Conservation (phyloP, 805 yeast genomes). For the Schizosaccharomyces lindneri region DNA sequence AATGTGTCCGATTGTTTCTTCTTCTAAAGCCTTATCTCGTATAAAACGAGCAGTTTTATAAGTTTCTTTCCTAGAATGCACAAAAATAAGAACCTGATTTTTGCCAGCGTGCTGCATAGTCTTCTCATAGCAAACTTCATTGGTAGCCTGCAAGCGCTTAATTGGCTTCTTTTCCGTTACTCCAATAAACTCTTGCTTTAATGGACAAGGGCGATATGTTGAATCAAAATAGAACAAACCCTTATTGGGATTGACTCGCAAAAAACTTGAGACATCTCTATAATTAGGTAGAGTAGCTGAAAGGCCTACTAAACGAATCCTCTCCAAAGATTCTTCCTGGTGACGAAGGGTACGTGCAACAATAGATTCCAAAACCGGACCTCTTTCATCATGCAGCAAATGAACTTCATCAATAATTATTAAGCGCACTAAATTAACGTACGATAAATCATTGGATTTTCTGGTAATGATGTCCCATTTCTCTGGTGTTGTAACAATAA, state of each 20-base stretch:
- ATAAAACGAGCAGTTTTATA: conserved; percentile 57
- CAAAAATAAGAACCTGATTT: conserved; percentile 71
- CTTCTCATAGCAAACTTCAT: conserved; percentile 72
- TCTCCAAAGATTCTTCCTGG: conserved; percentile 19
- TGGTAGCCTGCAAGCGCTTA: conserved; percentile 57
- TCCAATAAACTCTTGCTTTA: conserved; percentile 71
- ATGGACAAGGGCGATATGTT: conserved; percentile 72
- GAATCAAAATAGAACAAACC: conserved; percentile 68
- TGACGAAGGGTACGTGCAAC: conserved; percentile 47
- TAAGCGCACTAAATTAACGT: conserved; percentile 37
- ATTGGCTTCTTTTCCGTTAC: conserved; percentile 62
- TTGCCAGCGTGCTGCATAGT: conserved; percentile 36
- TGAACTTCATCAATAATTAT: conserved; percentile 82
- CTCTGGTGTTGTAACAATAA: conserved; percentile 83
- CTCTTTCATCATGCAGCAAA: conserved; percentile 77
- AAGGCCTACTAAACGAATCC: conserved; percentile 53
- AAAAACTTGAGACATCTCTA: conserved; percentile 58
- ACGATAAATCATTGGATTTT: conserved; percentile 43
- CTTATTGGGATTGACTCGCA: conserved; percentile 71
- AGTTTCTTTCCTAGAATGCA: conserved; percentile 84
- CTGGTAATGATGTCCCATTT: conserved; percentile 93
- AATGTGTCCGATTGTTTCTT: conserved; percentile 23
- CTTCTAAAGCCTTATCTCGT: conserved; percentile 33
- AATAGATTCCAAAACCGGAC: conserved; percentile 76
- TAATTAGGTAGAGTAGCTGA: conserved; percentile 37